These are phyloP conservation scores for Ascochyta rabiei DNA, from an alignment of 2,329 filamentous ascomycete species.

Conservation along the genomic window DNA sequence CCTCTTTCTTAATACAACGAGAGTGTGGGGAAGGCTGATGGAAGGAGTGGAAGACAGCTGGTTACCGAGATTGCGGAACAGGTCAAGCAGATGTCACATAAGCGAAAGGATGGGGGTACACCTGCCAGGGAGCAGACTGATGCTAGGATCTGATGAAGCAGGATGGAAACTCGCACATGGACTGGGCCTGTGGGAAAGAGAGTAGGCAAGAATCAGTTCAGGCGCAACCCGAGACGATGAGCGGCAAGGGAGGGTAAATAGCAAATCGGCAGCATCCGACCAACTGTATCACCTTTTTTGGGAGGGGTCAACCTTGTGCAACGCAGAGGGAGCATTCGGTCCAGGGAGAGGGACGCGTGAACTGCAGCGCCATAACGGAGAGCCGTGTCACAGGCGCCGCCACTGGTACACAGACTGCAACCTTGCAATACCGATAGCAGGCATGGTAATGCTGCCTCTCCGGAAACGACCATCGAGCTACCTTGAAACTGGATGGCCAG, in stretches of 20 bases:
- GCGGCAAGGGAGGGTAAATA: conserved; percentile 43
- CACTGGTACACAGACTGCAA: conserved; percentile 43
- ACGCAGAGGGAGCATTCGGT: conserved; percentile 33
- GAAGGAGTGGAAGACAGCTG: conserved; percentile 27
- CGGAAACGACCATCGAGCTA: conserved; percentile 18
- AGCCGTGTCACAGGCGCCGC: conserved; percentile 38
- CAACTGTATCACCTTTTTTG: conserved; percentile 28
- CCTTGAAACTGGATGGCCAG: conserved; percentile 21
- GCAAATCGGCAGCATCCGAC: conserved; percentile 29
- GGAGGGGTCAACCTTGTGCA: conserved; percentile 34
- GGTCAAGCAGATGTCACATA: conserved; percentile 38
- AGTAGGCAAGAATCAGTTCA: conserved; percentile 36
- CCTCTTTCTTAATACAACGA: conserved; percentile 34
- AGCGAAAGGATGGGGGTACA: conserved; percentile 32
- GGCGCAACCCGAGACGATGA: conserved; percentile 25
- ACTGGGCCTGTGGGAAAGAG: conserved; percentile 24
- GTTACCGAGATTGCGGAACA: conserved; percentile 30
- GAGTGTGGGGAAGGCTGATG: conserved; percentile 28
- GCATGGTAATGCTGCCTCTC: conserved; percentile 25
- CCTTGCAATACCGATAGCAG: conserved; percentile 36
- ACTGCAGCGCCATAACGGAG: conserved; percentile 30
- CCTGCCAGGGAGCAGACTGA: conserved; percentile 24
- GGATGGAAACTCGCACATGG: conserved; percentile 29
- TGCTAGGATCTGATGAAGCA: conserved; percentile 31
- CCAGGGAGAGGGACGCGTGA: conserved; percentile 33